Evolutionary conservation across 2,329 filamentous ascomycete genomes (phyloP), one percentile per base, ranked within the genome.

Genomic region (Diplodia sapinea): DNA sequence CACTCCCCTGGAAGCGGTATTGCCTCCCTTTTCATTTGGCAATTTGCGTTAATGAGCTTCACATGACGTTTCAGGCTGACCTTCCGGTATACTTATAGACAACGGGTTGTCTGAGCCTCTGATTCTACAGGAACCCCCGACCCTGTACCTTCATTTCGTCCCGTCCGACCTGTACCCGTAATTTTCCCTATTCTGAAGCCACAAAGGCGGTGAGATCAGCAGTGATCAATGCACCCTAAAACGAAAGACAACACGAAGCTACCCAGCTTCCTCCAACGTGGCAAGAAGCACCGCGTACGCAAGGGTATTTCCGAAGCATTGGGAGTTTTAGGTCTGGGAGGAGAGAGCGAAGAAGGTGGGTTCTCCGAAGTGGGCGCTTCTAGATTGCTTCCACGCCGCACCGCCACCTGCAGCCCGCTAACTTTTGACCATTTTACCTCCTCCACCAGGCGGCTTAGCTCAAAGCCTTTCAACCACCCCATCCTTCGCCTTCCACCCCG

Each of bases 221-320:
- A 67, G 50, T 67, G 66, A 67, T 63, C 66, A 67, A 67, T 67
- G 66, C 66, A 62, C 57, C 66, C 66, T 67, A 67, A 62, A 55
- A 56, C 66, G 47, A 67, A 63, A 63, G 66, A 67, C 38, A 43
- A 43, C 50, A 66, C 63, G 63, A 67, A 63, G 56, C 38, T 43
- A 17, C 38, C 36, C 26, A 55, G 33, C 56, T 55, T 67, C 38
- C 36, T 57, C 12, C 50, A 55, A 55, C 66, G 66, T 61, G 64
- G 64, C 54, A 62, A 57, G 50, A 67, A 67, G 23, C 50, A 67
- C 66, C 66, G 66, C 57, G 66, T 67, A 36, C 66, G 66, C 56
- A 67, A 67, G 66, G 66, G 66, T 63, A 26, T 67, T 49, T 55
- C 66, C 56, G 66, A 63, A 55, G 57, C 52, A 36, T 63, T 67